These are phyloP conservation scores for Lithocarpus polystachyus DNA, from an alignment of 306 rosid species.

Conservation along the genomic window DNA sequence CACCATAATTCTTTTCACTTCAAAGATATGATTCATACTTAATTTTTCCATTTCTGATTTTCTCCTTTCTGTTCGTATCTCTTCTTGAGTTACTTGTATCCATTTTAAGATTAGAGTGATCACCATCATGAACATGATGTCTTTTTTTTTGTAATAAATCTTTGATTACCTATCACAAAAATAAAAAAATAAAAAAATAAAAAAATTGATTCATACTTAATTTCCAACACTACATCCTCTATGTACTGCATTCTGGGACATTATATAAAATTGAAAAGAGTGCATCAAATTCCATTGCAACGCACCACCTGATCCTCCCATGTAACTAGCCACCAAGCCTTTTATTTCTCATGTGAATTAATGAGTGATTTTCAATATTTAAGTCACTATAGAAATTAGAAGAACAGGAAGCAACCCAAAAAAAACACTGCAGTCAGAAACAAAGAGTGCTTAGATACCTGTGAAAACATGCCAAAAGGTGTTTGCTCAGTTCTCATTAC, in stretches of 20 bases:
- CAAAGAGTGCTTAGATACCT: conserved; percentile 51
- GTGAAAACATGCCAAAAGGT: conserved; percentile 98
- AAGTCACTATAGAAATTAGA: background rate
- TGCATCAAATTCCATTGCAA: background rate
- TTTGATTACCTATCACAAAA: too few species aligned
- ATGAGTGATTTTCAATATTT: background rate
- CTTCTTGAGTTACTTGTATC: too few species aligned
- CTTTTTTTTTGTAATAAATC: too few species aligned
- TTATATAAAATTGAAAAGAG: background rate
- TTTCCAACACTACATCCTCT: background rate
- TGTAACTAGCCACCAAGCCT: background rate
- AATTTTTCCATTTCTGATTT: too few species aligned
- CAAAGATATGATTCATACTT: background rate
- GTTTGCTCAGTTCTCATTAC: conserved; percentile 99
- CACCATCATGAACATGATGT: too few species aligned
- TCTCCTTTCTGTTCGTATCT: too few species aligned
- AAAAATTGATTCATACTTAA: background rate
- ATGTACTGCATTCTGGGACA: background rate
- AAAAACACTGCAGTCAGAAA: conserved; percentile 5
- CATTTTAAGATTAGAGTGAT: too few species aligned
- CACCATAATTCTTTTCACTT: background rate
- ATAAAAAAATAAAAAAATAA: too few species aligned
- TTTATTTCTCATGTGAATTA: background rate
- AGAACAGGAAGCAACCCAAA: conserved; percentile 1
- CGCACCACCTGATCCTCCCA: background rate